These are phyloP conservation scores for Turritis glabra DNA, from an alignment of 345 rosid species.

Conservation along the genomic window DNA sequence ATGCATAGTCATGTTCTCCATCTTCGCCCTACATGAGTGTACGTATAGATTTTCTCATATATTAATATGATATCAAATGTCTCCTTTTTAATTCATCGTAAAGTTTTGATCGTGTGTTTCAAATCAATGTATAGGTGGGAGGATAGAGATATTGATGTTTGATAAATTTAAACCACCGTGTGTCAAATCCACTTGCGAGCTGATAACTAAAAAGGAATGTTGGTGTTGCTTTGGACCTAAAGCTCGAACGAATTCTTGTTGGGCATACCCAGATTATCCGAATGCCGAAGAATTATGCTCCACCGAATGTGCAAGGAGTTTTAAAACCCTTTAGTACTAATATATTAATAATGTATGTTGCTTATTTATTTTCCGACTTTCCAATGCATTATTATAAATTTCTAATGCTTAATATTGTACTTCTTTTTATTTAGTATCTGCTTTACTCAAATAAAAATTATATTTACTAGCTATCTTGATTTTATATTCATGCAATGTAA, in stretches of 20 bases:
- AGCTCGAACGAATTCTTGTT: not conserved
- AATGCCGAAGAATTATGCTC: not conserved
- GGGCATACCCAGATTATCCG: not conserved
- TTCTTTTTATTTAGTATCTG: too few relatives aligned
- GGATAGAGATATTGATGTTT: not conserved
- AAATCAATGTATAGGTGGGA: not conserved
- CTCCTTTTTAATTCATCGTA: not conserved
- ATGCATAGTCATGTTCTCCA: not conserved
- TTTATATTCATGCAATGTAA: too few relatives aligned
- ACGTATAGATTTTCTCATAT: not conserved
- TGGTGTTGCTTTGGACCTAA: not conserved
- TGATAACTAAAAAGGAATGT: not conserved
- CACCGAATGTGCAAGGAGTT: not conserved
- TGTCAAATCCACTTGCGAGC: not conserved
- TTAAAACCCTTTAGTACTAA: not conserved
- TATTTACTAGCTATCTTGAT: too few relatives aligned
- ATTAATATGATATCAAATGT: too few relatives aligned
- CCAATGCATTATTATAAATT: too few relatives aligned
- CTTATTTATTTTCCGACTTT: too few relatives aligned
- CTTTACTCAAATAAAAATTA: too few relatives aligned
- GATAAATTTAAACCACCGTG: not conserved
- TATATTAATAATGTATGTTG: too few relatives aligned
- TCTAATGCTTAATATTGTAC: too few relatives aligned
- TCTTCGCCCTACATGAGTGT: not conserved
- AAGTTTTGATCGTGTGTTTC: not conserved